Evolutionary conservation across 225 moss, liverwort and hornwort genomes (phyloP), one percentile per base, ranked within the genome.

Genomic region (Polytrichum commune): DNA sequence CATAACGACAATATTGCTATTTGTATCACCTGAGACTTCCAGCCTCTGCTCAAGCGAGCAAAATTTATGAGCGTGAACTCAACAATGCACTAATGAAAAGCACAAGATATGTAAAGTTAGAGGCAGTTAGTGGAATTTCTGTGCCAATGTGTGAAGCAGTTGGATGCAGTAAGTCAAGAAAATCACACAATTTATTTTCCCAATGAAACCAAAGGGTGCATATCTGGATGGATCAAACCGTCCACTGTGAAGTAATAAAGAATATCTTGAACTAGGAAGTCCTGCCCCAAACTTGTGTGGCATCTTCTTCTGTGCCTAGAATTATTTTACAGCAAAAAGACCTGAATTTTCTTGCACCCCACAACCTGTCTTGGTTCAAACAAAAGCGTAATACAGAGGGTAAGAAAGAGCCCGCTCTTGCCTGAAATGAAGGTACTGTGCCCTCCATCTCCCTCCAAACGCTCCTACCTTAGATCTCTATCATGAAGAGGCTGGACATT

Each of bases 251-350:
- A 79, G 81, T 83, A 89, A 78, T 85, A 85, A 93, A 87, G 81
- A 84, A 89, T 90, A 90, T 82, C 83, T 88, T 81, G 71, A 80
- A 79, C 88, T 78, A 84, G 53, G 77, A 77, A 77, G 77, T 90
- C 76, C 79, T 77, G 87, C 78, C 83, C 78, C 78, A 76, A 78
- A 79, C 84, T 82, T 81, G 77, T 82, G 84, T 81, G 85, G 82
- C 84, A 84, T 82, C 74, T 72, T 76, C 74, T 76, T 72, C 72
- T 71, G 70, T 77, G 75, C 68, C 81, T 65, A 80, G 75, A 81
- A 76, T 77, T 86, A 87, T 80, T 86, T 81, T 91, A 92, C 91
- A 91, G 84, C 84, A 79, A 84, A 76, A 85, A 79, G 74, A 54
- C 54, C 64, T 35, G 55, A 74, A 63, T 61, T 74, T 74, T 76